Evolutionary conservation across 176 grass and related monocot species (phyloP).

Genomic region (Rhynchospora breviuscula): DNA sequence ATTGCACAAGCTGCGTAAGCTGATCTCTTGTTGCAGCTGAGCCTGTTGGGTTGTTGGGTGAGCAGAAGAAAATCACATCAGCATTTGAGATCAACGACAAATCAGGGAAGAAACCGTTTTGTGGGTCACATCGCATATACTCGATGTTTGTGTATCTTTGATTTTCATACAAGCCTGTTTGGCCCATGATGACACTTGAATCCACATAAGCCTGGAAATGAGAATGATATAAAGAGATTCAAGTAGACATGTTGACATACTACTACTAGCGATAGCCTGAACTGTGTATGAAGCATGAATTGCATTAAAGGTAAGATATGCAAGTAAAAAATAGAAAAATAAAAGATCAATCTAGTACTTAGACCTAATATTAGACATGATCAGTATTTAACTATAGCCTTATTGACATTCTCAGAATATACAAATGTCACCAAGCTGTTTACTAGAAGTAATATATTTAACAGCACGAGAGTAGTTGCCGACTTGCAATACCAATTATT

Average conservation of each 20-base stretch:
- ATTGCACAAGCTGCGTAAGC: constrained; percentile 65
- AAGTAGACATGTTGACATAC: background rate
- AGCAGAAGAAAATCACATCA: constrained; percentile 96
- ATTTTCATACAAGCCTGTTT: constrained; percentile 75
- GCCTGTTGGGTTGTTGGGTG: constrained; percentile 92
- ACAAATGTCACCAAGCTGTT: background rate
- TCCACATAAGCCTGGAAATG: constrained; percentile 78
- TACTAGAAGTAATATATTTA: background rate
- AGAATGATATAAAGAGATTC: background rate
- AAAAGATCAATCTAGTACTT: background rate
- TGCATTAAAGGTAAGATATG: background rate
- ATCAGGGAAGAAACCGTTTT: constrained; percentile 92
- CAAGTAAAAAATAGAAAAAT: constrained; percentile 16
- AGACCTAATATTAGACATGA: constrained; percentile 49
- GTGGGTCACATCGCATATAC: constrained; percentile 85
- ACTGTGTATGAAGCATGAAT: background rate
- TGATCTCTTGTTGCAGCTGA: constrained; percentile 72
- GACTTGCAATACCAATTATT: background rate
- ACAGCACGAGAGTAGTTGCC: background rate
- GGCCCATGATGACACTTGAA: constrained; percentile 86
- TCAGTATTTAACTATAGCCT: too few species aligned
- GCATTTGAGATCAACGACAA: constrained; percentile 57
- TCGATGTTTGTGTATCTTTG: constrained; percentile 75
- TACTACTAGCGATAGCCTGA: background rate
- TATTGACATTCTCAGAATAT: background rate